Conservation (phyloP, 768 basidiomycete genomes). For the Rhizopogon vesiculosus region DNA sequence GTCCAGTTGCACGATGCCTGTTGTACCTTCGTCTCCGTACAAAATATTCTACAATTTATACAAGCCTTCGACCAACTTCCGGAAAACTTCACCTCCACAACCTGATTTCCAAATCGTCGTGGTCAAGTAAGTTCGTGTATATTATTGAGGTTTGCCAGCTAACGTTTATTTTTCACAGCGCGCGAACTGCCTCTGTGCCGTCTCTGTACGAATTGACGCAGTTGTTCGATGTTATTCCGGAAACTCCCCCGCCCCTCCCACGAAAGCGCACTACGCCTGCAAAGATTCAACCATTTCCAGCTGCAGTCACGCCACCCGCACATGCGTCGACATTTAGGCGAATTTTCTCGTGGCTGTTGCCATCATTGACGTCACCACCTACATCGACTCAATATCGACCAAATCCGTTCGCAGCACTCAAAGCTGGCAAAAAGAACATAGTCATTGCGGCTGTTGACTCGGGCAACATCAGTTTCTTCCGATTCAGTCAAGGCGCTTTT, state of each 20-base stretch:
- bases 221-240: constrained; percentile 67
- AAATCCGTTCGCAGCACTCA: constrained; percentile 78
- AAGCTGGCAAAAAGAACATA: constrained; percentile 78
- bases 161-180: constrained; percentile 41
- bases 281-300: constrained; percentile 1
- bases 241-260: constrained; percentile 57
- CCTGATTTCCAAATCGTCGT: constrained; percentile 89
- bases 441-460: constrained; percentile 87
- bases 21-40: constrained; percentile 49
- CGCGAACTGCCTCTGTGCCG: constrained; percentile 78
- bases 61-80: constrained; percentile 85
- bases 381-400: constrained; percentile 31
- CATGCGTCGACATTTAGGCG: constrained; percentile 4
- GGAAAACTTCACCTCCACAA: constrained; percentile 66
- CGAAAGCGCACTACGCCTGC: constrained; percentile 28
- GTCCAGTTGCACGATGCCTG: constrained; percentile 1
- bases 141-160: neutral
- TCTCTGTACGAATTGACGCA: constrained; percentile 70
- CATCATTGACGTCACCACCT: constrained; percentile 21
- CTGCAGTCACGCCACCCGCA: neutral
- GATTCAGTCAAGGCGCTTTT: constrained; percentile 83
- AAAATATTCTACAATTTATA: constrained; percentile 86
- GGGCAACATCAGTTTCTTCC: constrained; percentile 84
- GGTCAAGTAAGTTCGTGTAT: constrained; percentile 57
- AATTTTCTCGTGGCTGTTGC: constrained; percentile 21